Evolutionary conservation across 2,329 filamentous ascomycete genomes (phyloP).

Genomic region (Stagonosporopsis vannaccii): DNA sequence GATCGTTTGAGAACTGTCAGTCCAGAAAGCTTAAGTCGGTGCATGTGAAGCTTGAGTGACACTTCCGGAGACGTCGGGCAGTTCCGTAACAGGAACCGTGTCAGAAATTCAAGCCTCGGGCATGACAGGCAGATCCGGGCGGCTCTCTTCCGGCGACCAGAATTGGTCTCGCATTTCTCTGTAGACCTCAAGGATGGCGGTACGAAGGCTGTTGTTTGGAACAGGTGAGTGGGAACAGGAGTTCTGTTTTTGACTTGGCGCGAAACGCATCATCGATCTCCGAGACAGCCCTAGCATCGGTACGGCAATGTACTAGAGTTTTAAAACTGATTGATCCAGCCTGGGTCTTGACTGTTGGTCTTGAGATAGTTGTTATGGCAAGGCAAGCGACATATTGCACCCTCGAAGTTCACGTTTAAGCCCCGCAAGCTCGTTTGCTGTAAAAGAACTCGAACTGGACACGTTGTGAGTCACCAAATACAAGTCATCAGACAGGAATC

Average conservation of each 20-base stretch:
- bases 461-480: neutral
- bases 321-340: neutral
- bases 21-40: slow-evolving; percentile 9
- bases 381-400: neutral
- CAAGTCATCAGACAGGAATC: too few relatives aligned
- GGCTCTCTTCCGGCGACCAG: neutral
- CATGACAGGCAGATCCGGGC: slow-evolving; percentile 1
- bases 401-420: neutral
- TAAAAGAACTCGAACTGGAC: neutral
- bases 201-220: slow-evolving; percentile 7
- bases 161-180: neutral
- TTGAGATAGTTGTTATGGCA: neutral
- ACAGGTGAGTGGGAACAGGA: slow-evolving; percentile 7
- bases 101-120: slow-evolving; percentile 4
- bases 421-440: neutral
- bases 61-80: neutral
- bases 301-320: neutral
- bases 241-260: slow-evolving; percentile 15
- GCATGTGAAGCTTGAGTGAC: slow-evolving; percentile 16
- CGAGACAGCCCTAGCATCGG: slow-evolving; percentile 6
- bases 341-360: neutral
- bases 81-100: slow-evolving; percentile 10
- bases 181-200: neutral
- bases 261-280: slow-evolving; percentile 9
- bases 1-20: neutral